Evolutionary conservation across 208 protist species (phyloP), one percentile per base, ranked within the genome.

Genomic region (Naegleria lovaniensis): DNA sequence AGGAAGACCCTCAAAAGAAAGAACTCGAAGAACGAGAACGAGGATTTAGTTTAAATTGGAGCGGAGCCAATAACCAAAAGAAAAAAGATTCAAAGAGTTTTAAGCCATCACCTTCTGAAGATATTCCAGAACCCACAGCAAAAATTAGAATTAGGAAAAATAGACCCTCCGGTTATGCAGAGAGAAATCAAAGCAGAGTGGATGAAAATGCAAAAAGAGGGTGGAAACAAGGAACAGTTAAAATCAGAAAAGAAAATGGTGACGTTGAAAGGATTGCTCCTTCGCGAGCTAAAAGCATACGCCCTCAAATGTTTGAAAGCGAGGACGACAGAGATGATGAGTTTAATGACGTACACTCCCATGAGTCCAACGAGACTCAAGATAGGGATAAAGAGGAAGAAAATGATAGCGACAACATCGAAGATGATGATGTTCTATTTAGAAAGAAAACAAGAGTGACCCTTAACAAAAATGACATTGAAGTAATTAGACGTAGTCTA

Each of bases 31-130:
- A 84, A 15, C 11, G 29, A 40, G 76, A 84, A 39, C 7, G 11
- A 39, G 76, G 33, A 84, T 84, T 84, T 40, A 84, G 29, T 40
- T 41, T 84, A 40, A 84, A 84, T 84, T 84, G 76, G 76, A 84
- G 38, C 15, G 76, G 76, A 40, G 76, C 76, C 15, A 84, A 84
- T 40, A 40, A 6, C 39, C 9, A 84, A 16, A 84, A 84, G 33
- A 84, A 84, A 40, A 15, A 33, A 38, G n/a, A 25, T 6, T 1
- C 29, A 79, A 33, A 84, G 33, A 40, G 22, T 84, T 41, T 33
- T 11, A 40, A 33, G 76, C 16, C 29, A 5, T 39, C 29, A 16
- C 11, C 76, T 5, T 84, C 76, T 19, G 38, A 84, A 0, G 29
- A 33, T 16, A 38, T 84, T 33, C 16, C 33, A 15, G 76, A 40